phyloP scores from a whole-genome alignment of 1,139 yeast genomes.

The Dujonia santamariae region DNA sequence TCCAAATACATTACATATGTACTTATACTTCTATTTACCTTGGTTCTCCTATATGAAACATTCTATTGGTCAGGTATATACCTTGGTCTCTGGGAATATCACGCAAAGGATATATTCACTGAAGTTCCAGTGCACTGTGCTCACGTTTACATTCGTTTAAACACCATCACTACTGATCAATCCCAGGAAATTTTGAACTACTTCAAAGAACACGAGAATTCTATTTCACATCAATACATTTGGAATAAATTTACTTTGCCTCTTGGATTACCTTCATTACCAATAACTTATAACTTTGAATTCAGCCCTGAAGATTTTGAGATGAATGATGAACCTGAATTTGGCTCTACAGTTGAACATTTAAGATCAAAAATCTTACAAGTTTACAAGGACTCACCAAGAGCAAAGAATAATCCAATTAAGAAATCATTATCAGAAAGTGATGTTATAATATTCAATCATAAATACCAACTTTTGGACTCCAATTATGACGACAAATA shows the following conservation, averaged over 20 bases:
- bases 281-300: slow-evolving; percentile 64
- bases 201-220: slow-evolving; percentile 24
- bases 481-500: slow-evolving; percentile 41
- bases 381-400: slow-evolving; percentile 48
- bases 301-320: slow-evolving; percentile 80
- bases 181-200: slow-evolving; percentile 21
- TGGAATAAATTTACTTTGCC: slow-evolving; percentile 1
- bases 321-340: slow-evolving; percentile 55
- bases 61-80: slow-evolving; percentile 49
- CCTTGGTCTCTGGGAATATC: slow-evolving; percentile 52
- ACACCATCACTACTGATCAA: slow-evolving; percentile 16
- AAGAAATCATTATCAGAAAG: slow-evolving; percentile 7
- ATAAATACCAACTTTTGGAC: slow-evolving; percentile 22
- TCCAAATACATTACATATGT: slow-evolving; percentile 41
- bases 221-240: slow-evolving; percentile 8
- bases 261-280: slow-evolving; percentile 20
- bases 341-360: slow-evolving; percentile 65
- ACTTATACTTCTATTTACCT: slow-evolving; percentile 31
- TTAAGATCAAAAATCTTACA: slow-evolving; percentile 52
- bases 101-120: slow-evolving; percentile 62
- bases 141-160: slow-evolving; percentile 57
- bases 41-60: slow-evolving; percentile 40
- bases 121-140: slow-evolving; percentile 80
- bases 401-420: background rate
- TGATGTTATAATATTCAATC: slow-evolving; percentile 31